Evolutionary conservation across 1,284 basidiomycete species (phyloP).

Genomic region (Chondrostereum purpureum): DNA sequence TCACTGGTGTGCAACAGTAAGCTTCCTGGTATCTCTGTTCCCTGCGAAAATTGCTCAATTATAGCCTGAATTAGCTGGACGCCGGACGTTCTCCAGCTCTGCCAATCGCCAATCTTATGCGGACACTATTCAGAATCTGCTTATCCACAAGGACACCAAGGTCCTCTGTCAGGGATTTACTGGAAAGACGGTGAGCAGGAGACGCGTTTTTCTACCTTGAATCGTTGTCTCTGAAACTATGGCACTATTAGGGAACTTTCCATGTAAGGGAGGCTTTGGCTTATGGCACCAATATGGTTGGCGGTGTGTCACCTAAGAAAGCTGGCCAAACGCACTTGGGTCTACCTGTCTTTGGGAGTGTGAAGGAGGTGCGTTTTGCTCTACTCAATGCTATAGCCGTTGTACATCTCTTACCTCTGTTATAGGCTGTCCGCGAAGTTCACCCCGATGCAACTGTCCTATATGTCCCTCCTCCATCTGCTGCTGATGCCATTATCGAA

Average conservation of each 20-base stretch:
- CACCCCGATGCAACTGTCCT: conserved; percentile 90
- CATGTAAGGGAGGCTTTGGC: conserved; percentile 92
- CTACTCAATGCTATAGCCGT: not conserved
- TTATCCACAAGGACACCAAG: conserved; percentile 92
- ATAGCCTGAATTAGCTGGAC: conserved; percentile 40
- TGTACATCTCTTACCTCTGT: conserved; percentile 8
- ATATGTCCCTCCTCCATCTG: conserved; percentile 91
- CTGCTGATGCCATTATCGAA: conserved; percentile 94
- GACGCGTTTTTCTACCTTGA: not conserved
- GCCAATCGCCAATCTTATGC: conserved; percentile 71
- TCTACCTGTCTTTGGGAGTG: conserved; percentile 90
- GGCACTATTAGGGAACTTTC: conserved; percentile 78
- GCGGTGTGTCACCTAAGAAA: conserved; percentile 97
- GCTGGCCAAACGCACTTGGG: conserved; percentile 95
- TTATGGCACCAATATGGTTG: conserved; percentile 96
- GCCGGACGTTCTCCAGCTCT: conserved; percentile 76
- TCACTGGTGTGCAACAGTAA: conserved; percentile 47
- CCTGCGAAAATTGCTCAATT: not conserved
- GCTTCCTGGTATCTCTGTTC: conserved; percentile 15
- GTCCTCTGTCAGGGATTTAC: conserved; percentile 93
- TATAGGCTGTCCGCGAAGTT: conserved; percentile 75
- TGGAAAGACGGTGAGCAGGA: conserved; percentile 79
- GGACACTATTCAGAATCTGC: conserved; percentile 87
- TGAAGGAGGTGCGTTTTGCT: conserved; percentile 69
- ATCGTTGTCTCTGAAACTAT: not conserved